Evolutionary conservation across 345 rosid genomes (phyloP).

Genomic region (Acer negundo): DNA sequence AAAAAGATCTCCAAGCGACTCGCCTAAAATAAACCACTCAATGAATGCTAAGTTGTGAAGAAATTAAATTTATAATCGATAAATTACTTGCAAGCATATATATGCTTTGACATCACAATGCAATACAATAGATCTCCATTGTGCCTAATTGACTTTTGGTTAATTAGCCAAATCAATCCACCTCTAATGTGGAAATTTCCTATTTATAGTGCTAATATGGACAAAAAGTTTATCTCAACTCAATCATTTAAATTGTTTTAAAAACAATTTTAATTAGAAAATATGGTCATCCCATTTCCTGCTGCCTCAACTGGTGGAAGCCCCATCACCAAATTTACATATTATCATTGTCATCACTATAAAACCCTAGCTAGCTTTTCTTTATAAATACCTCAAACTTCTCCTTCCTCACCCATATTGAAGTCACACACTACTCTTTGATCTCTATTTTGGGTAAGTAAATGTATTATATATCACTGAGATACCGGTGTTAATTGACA

Average conservation of each 20-base stretch:
- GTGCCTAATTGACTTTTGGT: constrained; percentile 24
- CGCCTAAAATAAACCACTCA: not conserved
- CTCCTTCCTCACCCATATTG: not conserved
- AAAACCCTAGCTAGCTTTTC: constrained; percentile 9
- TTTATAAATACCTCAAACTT: not conserved
- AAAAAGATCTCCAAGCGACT: not conserved
- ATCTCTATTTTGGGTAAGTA: constrained; percentile 2
- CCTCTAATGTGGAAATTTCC: constrained; percentile 23
- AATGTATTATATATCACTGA: too few relatives aligned
- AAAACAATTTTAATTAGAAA: not conserved
- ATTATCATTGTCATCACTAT: not conserved
- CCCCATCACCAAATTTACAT: constrained; percentile 14
- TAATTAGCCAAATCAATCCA: constrained; percentile 16
- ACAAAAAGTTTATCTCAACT: constrained; percentile 7
- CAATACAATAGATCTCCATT: constrained; percentile 1
- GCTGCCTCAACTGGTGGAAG: constrained; percentile 40
- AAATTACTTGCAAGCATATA: not conserved
- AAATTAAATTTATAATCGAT: too few relatives aligned
- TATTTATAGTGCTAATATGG: constrained; percentile 27
- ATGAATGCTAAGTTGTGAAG: too few relatives aligned
- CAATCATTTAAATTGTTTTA: constrained; percentile 22
- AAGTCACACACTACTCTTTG: not conserved
- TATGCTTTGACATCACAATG: constrained; percentile 23
- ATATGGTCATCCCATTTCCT: constrained; percentile 34
- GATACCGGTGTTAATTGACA: too few relatives aligned